Evolutionary conservation across 352 stramenopile species (phyloP).

Genomic region (Pythium grandisporangium): DNA sequence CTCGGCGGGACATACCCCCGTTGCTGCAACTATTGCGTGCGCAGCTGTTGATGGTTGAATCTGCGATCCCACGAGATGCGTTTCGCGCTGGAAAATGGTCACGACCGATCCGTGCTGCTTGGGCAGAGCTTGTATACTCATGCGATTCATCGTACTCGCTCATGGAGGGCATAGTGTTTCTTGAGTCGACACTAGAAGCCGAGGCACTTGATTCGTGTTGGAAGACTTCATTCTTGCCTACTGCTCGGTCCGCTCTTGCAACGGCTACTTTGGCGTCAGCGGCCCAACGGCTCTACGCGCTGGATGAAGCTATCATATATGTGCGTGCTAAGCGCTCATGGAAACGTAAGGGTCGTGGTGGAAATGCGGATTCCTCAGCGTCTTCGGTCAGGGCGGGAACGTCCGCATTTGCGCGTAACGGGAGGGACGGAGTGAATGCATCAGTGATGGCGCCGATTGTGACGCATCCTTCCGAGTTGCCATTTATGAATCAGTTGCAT

Average conservation of each 20-base stretch:
- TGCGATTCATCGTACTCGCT: constrained; percentile 35
- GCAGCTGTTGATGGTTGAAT: constrained; percentile 63
- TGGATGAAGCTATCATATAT: constrained; percentile 74
- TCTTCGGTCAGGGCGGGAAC: constrained; percentile 17
- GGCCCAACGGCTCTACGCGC: constrained; percentile 62
- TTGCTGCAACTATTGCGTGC: constrained; percentile 48
- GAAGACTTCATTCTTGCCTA: constrained; percentile 59
- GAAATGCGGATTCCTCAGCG: too few species aligned
- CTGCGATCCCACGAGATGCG: constrained; percentile 66
- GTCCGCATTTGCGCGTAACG: too few species aligned
- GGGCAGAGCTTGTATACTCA: constrained; percentile 64
- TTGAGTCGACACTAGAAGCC: constrained; percentile 65
- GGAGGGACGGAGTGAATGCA: too few species aligned
- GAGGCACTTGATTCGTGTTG: constrained; percentile 73
- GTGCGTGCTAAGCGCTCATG: constrained; percentile 45
- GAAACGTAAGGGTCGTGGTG: too few species aligned
- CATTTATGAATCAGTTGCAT: constrained; percentile 34
- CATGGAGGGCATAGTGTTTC: constrained; percentile 57
- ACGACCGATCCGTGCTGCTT: constrained; percentile 49
- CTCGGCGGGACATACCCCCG: constrained; percentile 23
- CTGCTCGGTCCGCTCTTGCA: constrained; percentile 41
- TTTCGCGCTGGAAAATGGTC: constrained; percentile 72
- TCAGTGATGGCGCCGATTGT: constrained; percentile 10
- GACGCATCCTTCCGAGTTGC: constrained; percentile 31
- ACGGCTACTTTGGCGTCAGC: constrained; percentile 61